Conservation (phyloP, 495 filamentous ascomycete genomes). For the Mytilinidion resinicola region DNA sequence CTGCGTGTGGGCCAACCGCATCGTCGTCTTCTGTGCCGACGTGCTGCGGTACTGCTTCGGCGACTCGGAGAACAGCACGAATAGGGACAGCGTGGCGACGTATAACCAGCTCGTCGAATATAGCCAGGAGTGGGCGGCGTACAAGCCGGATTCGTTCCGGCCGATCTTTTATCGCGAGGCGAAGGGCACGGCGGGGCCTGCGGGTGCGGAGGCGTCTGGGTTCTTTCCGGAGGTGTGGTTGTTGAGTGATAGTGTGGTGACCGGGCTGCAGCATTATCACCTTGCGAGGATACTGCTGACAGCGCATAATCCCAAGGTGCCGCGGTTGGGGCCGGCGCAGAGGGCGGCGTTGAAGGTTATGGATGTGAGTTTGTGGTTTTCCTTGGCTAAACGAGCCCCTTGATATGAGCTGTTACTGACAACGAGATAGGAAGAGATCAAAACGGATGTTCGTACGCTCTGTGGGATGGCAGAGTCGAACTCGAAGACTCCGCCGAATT, state of each 20-base stretch:
- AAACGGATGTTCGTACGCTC: constrained; percentile 40
- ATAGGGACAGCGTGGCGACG: neutral
- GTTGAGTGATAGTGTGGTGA: constrained; percentile 36
- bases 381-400: neutral
- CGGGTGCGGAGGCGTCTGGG: too few species aligned
- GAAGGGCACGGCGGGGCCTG: constrained; percentile 10
- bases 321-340: constrained; percentile 34
- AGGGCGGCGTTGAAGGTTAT: constrained; percentile 20
- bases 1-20: constrained; percentile 49
- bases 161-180: constrained; percentile 20
- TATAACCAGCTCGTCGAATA: constrained; percentile 15
- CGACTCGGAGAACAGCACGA: constrained; percentile 12
- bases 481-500: constrained; percentile 44
- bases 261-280: constrained; percentile 37
- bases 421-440: constrained; percentile 38
- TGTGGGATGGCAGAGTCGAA: constrained; percentile 50
- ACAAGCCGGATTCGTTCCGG: constrained; percentile 20
- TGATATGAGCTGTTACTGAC: neutral
- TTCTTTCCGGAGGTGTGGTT: constrained; percentile 41
- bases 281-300: constrained; percentile 40
- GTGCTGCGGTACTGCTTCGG: constrained; percentile 50
- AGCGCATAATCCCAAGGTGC: constrained; percentile 39
- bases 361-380: constrained; percentile 6
- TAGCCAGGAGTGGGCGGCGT: constrained; percentile 11
- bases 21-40: constrained; percentile 48